phyloP scores from a whole-genome alignment of 1,139 yeast species.

The Blastobotrys arbuscula region DNA sequence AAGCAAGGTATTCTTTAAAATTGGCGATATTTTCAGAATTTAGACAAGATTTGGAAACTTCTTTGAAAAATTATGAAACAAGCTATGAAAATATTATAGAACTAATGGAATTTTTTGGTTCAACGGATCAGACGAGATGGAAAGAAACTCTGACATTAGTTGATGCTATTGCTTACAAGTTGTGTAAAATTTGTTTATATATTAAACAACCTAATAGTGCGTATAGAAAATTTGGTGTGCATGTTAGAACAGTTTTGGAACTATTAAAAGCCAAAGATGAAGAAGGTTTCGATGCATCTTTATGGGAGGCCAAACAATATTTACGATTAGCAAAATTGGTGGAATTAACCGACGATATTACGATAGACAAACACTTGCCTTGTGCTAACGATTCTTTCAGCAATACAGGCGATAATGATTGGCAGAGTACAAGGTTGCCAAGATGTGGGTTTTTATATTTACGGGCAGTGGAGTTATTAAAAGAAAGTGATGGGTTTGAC shows the following conservation, averaged over 20 bases:
- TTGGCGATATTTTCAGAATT: constrained; percentile 45
- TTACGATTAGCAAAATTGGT: constrained; percentile 57
- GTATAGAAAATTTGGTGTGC: constrained; percentile 58
- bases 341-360: constrained; percentile 40
- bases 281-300: constrained; percentile 19
- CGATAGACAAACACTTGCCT: constrained; percentile 39
- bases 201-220: constrained; percentile 55
- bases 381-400: constrained; percentile 28
- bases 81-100: constrained; percentile 45
- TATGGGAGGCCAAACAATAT: constrained; percentile 40
- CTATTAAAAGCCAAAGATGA: constrained; percentile 28
- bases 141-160: constrained; percentile 43
- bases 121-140: constrained; percentile 34
- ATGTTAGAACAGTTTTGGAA: constrained; percentile 45
- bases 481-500: constrained; percentile 14
- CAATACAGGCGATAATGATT: not conserved
- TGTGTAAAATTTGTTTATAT: constrained; percentile 58
- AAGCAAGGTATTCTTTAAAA: constrained; percentile 47
- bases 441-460: constrained; percentile 44
- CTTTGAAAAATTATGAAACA: constrained; percentile 44
- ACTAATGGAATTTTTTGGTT: constrained; percentile 32
- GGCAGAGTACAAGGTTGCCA: constrained; percentile 37
- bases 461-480: constrained; percentile 34
- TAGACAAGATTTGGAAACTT: constrained; percentile 42
- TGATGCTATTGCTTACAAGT: constrained; percentile 59